Evolutionary conservation across 306 rosid species (phyloP).

Genomic region (Amphicarpaea edgeworthii): DNA sequence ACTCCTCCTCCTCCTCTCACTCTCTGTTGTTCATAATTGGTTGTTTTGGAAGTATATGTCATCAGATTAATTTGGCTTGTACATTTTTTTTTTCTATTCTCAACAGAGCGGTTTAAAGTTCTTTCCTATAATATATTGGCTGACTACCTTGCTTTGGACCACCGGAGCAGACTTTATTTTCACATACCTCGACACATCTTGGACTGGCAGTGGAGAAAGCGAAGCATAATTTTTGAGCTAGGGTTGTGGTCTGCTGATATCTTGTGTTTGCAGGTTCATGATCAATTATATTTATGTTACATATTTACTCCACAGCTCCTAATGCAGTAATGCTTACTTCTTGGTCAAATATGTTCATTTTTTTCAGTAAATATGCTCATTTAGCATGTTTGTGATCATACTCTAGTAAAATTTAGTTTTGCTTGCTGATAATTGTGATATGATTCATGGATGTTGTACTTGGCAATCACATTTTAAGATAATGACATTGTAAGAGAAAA

Average conservation of each 20-base stretch:
- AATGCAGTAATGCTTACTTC: too few relatives aligned
- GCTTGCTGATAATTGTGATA: conserved; percentile 23
- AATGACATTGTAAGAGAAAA: conserved; percentile 25
- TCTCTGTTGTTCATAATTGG: conserved; percentile 10
- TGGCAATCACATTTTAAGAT: conserved; percentile 17
- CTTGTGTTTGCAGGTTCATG: conserved; percentile 89
- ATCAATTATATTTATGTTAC: background rate
- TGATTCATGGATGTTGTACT: conserved; percentile 16
- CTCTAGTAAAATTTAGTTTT: conserved; percentile 36
- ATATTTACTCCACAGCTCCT: too few relatives aligned
- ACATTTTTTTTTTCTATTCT: background rate
- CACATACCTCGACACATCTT: conserved; percentile 73
- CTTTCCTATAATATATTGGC: conserved; percentile 93
- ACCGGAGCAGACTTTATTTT: conserved; percentile 72
- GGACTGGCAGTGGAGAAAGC: conserved; percentile 92
- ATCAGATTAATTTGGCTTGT: conserved; percentile 31
- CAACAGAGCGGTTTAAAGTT: conserved; percentile 74
- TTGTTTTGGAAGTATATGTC: conserved; percentile 37
- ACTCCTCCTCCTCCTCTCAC: background rate
- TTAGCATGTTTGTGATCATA: conserved; percentile 33
- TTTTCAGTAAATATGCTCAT: too few relatives aligned
- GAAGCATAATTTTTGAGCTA: conserved; percentile 70
- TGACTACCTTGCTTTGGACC: conserved; percentile 80
- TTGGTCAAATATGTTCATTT: background rate
- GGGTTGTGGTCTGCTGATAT: conserved; percentile 91